Conservation (phyloP, 1,284 basidiomycete genomes). For the Sphaerobolus stellatus region DNA sequence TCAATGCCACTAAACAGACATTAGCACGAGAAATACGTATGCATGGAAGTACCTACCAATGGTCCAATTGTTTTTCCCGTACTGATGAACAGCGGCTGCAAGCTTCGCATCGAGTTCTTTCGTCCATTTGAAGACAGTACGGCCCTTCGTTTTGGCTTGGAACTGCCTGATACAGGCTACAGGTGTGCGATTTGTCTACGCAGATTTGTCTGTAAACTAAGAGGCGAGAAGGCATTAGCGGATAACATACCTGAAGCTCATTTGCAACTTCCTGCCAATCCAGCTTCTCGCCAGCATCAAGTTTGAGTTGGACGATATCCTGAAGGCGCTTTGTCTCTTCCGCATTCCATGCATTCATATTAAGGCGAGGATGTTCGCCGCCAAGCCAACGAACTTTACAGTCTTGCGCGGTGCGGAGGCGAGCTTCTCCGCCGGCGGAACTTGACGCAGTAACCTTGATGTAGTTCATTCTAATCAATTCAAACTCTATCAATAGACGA, state of each 20-base stretch:
- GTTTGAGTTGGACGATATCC: constrained; percentile 38
- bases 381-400: constrained; percentile 74
- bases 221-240: constrained; percentile 10
- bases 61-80: constrained; percentile 66
- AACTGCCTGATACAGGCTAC: constrained; percentile 63
- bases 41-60: constrained; percentile 46
- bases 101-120: constrained; percentile 53
- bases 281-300: constrained; percentile 36
- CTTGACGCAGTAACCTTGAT: constrained; percentile 33
- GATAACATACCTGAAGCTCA: constrained; percentile 62
- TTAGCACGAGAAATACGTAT: neutral
- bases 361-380: constrained; percentile 60
- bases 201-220: constrained; percentile 1
- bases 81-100: constrained; percentile 52
- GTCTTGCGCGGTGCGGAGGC: constrained; percentile 63
- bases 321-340: constrained; percentile 50
- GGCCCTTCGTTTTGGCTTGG: constrained; percentile 45
- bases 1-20: constrained; percentile 3
- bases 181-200: constrained; percentile 65
- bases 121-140: constrained; percentile 57
- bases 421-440: constrained; percentile 21
- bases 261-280: constrained; percentile 63
- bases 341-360: constrained; percentile 53
- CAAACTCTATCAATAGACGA: constrained; percentile 1
- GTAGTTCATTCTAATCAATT: constrained; percentile 34